Evolutionary conservation across 345 rosid species (phyloP), one percentile per base, ranked within the genome.

Genomic region (Pistacia atlantica): DNA sequence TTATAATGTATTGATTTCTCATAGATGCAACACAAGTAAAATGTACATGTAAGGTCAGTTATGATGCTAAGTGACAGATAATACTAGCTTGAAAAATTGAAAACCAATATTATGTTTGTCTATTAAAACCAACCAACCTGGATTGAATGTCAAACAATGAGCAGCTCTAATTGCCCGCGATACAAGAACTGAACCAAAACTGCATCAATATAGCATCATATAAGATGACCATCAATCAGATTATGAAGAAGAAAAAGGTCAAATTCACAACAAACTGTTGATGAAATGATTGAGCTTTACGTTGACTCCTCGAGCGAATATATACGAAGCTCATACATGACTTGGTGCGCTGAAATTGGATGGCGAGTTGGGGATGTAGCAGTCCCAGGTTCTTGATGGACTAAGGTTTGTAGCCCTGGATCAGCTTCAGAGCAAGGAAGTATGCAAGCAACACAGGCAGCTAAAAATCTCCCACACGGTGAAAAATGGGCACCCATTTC

Each of bases 401-500:
- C 84, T 55, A 88, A 72, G 17, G 85, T 80, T 64, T 88, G 98
- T 83, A 93, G 80, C 75, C 94, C 90, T 56, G 93, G 89, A 78
- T 93, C 98, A 81, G 92, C 85, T 80, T 93, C 99, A 73, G 78
- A 38, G 71, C 88, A 89, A 80, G 98, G 98, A 74, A 93, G 90
- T 86, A 90, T 84, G 77, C 99, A 95, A 71, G 97, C 97, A 78
- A 95, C 97, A 87, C 99, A 95, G 11, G 98, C 98, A 77, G 98
- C 98, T 81, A 95, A 88, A 81, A 86, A 95, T 89, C 89, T 91
- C 87, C 98, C 98, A 67, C 99, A 95, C n/a, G 99, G 99, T 11
- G 99, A 95, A 84, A 95, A 93, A 84, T 95, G 99, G 17, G 99
- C 96, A 61, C 99, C 99, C 99, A 95, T 95, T 83, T 95, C 99